These are phyloP conservation scores for Colletotrichum viniferum DNA, from an alignment of 2,329 filamentous ascomycete species.

Conservation along the genomic window DNA sequence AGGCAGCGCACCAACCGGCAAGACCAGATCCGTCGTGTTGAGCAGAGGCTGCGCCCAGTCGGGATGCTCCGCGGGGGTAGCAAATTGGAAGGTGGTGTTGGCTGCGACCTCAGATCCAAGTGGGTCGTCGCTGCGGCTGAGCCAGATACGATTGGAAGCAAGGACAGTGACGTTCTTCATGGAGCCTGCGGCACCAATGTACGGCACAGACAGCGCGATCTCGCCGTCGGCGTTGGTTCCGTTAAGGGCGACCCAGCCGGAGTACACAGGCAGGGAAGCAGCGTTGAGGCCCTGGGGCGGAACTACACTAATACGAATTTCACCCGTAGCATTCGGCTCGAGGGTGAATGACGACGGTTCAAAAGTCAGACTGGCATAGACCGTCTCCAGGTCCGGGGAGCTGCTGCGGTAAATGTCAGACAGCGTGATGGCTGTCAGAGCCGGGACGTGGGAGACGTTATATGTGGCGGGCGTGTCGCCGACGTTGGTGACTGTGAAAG, in stretches of 20 bases:
- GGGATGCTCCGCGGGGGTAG: not conserved
- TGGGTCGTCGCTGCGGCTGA: slow-evolving; percentile 8
- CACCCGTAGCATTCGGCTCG: slow-evolving; percentile 39
- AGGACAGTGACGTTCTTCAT: slow-evolving; percentile 16
- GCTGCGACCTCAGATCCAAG: not conserved
- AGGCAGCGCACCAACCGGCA: slow-evolving; percentile 5
- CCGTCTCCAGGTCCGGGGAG: slow-evolving; percentile 4
- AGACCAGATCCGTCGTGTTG: not conserved
- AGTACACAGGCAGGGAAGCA: slow-evolving; percentile 42
- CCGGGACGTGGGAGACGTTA: slow-evolving; percentile 52
- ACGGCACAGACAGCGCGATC: not conserved
- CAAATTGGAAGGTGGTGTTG: slow-evolving; percentile 11
- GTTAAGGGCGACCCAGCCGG: slow-evolving; percentile 46
- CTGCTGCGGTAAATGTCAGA: slow-evolving; percentile 52
- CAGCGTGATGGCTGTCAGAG: slow-evolving; percentile 41
- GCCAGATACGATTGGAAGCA: not conserved
- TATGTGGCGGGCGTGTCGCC: slow-evolving; percentile 54
- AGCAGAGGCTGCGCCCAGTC: slow-evolving; percentile 2
- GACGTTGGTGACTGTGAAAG: slow-evolving; percentile 61
- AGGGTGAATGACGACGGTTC: not conserved
- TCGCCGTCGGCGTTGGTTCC: slow-evolving; percentile 36
- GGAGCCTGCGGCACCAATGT: slow-evolving; percentile 8
- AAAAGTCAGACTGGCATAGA: slow-evolving; percentile 33
- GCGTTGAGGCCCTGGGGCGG: slow-evolving; percentile 39
- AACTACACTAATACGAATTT: slow-evolving; percentile 47